Evolutionary conservation across 2,329 filamentous ascomycete genomes (phyloP).

Genomic region (Calonectria honghensis): DNA sequence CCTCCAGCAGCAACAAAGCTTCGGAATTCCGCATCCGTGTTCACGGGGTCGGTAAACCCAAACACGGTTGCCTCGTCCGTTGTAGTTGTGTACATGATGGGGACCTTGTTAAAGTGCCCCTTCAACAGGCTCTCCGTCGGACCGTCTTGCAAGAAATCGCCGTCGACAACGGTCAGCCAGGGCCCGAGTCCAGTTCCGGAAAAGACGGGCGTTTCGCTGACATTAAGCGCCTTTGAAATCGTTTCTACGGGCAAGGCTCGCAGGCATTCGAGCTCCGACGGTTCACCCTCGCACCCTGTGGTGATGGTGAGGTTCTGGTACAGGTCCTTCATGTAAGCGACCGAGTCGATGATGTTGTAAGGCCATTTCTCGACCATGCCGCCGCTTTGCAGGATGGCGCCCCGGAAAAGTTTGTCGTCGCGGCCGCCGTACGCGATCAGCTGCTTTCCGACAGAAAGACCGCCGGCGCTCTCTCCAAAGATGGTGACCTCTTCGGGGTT

Average conservation of each 20-base stretch:
- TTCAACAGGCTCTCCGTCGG: conserved; percentile 20
- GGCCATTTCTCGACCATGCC: conserved; percentile 27
- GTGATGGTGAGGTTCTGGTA: conserved; percentile 30
- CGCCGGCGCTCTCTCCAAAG: conserved; percentile 21
- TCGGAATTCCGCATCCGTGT: conserved; percentile 18
- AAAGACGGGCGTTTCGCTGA: conserved; percentile 17
- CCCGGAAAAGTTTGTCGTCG: background rate
- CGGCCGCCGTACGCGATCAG: conserved; percentile 14
- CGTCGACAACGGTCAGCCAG: conserved; percentile 24
- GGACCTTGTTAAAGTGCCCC: conserved; percentile 21
- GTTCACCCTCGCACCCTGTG: background rate
- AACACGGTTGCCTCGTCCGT: conserved; percentile 20
- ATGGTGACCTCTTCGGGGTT: conserved; percentile 10
- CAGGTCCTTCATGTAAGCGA: conserved; percentile 19
- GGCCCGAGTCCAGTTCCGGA: conserved; percentile 21
- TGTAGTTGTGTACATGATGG: conserved; percentile 26
- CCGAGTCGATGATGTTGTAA: conserved; percentile 20
- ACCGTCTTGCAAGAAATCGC: conserved; percentile 23
- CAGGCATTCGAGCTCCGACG: conserved; percentile 19
- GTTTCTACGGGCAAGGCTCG: conserved; percentile 9
- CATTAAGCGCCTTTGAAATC: conserved; percentile 18
- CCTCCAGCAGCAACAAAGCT: conserved; percentile 18
- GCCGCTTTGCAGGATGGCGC: conserved; percentile 13
- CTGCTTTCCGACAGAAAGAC: conserved; percentile 4
- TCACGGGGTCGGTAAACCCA: conserved; percentile 2